Base-by-base conservation (phyloP, 768 basidiomycete genomes). In the Ramaria sp. region DNA sequence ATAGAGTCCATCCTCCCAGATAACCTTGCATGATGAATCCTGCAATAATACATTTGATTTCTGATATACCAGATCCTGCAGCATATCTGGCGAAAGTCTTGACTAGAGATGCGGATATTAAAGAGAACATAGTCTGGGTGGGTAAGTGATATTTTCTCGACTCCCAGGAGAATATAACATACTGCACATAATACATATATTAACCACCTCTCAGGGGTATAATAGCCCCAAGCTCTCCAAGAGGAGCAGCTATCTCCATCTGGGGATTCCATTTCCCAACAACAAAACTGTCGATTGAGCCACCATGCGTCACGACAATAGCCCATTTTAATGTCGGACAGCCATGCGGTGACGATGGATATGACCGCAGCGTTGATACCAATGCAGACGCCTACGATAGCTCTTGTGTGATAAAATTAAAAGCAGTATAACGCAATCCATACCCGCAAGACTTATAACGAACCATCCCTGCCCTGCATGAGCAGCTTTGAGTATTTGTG, bases 281-380 rank as follows among this genome's bases (percentile, higher is more conserved):
- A 99, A 69, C 96, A 99, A 66, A 97, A 97, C 63, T 96, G 89
- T 62, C 92, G 84, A 67, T 94, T 96, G 53, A 99, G 67, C 95
- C 96, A 99, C 96, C 96, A 99, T 1, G 90, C 94, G 60, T 93
- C 90, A 3, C 81, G 76, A 69, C 96, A 99, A 64, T 97, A 96
- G 1, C 96, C 96, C 73, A 94, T 87, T 71, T 97, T 98, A 59
- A 98, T 82, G 67, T 98, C 95, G 2, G 93, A 92, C 22, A 99
- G 78, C 96, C 96, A 99, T 69, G 88, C 90, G 47, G 91, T 96
- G 57, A 93, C 72, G 61, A 99, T 96, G 28, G 93, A 92, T 50
- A 96, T 93, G 50, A 98, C 67, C 8, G 91, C 95, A n/a, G 93
- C 91, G 61, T 90, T 96, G 39, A 92, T 66, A 30, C 96, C 96